phyloP scores from a whole-genome alignment of 371 early-diverging fungal species.

The Mucor saturninus region DNA sequence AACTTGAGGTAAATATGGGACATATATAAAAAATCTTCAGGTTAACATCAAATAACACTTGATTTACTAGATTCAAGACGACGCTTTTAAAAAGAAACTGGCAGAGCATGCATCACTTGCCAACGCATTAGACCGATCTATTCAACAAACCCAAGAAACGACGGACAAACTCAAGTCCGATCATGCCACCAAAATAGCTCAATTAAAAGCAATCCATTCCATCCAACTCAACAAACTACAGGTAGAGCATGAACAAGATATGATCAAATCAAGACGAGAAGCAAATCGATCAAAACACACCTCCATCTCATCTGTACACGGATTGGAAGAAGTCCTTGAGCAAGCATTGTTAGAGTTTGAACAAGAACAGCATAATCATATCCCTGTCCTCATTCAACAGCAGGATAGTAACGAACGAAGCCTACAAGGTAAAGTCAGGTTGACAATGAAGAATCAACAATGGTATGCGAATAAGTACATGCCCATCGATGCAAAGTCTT shows the following conservation, averaged over 20 bases:
- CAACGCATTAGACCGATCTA: constrained; percentile 1
- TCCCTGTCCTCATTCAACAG: neutral
- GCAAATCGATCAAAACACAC: neutral
- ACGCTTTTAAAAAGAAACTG: constrained; percentile 10
- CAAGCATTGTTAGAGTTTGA: constrained; percentile 25
- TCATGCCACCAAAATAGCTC: constrained; percentile 10
- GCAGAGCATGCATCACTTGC: constrained; percentile 1
- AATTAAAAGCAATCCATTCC: constrained; percentile 3
- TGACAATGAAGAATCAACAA: constrained; percentile 14
- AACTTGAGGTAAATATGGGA: constrained; percentile 22
- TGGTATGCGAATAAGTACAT: constrained; percentile 16
- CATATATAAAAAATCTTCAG: neutral
- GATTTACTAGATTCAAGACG: constrained; percentile 11
- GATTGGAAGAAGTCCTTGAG: constrained; percentile 14
- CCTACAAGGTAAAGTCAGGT: neutral
- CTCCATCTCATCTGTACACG: neutral
- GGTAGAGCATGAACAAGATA: neutral
- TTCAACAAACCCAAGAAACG: constrained; percentile 7
- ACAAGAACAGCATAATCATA: constrained; percentile 28
- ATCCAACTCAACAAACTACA: neutral
- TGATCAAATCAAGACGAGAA: neutral
- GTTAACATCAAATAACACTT: neutral
- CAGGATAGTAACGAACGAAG: neutral
- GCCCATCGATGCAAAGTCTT: constrained; percentile 30
- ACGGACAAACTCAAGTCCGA: neutral